These are phyloP conservation scores for Zygnema circumcarinatum DNA, from an alignment of 139 green algal species.

Conservation along the genomic window DNA sequence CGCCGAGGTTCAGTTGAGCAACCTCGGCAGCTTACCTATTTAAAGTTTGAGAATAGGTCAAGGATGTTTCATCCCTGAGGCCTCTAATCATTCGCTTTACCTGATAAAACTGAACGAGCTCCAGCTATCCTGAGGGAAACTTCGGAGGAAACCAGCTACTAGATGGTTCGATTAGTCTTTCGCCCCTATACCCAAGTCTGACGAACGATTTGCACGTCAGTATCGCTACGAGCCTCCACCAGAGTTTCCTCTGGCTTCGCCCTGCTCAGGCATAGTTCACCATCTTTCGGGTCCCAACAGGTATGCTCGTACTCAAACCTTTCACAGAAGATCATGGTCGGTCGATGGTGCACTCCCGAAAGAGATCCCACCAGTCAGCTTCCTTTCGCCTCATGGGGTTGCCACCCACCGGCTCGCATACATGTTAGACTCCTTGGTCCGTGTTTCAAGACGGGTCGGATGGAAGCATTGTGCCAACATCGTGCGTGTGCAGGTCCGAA, in stretches of 20 bases:
- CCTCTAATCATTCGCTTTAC: slow-evolving; percentile 95
- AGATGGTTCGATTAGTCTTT: slow-evolving; percentile 99
- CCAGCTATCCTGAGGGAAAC: slow-evolving; percentile 92
- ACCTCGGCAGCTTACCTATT: slow-evolving; percentile 85
- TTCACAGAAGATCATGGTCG: slow-evolving; percentile 88
- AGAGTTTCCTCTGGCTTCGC: slow-evolving; percentile 93
- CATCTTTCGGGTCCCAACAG: slow-evolving; percentile 93
- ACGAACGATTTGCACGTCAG: slow-evolving; percentile 97
- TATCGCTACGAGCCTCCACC: slow-evolving; percentile 93
- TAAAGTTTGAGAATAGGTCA: slow-evolving; percentile 96
- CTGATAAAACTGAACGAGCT: slow-evolving; percentile 84
- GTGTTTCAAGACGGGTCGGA: slow-evolving; percentile 94
- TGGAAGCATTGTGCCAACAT: slow-evolving; percentile 83
- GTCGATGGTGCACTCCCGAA: slow-evolving; percentile 83
- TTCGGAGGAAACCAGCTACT: slow-evolving; percentile 96
- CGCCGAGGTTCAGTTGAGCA: slow-evolving; percentile 84
- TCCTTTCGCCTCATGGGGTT: slow-evolving; percentile 92
- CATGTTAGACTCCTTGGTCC: slow-evolving; percentile 96
- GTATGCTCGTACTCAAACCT: slow-evolving; percentile 88
- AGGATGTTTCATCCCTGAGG: slow-evolving; percentile 83
- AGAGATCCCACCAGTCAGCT: slow-evolving; percentile 81
- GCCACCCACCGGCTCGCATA: slow-evolving; percentile 87
- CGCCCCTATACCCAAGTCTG: slow-evolving; percentile 95
- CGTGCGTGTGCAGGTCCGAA: slow-evolving; percentile 77
- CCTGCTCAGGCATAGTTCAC: slow-evolving; percentile 95